Evolutionary conservation across 805 yeast genomes (phyloP), one percentile per base, ranked within the genome.

Genomic region (Suhomyces sp.): DNA sequence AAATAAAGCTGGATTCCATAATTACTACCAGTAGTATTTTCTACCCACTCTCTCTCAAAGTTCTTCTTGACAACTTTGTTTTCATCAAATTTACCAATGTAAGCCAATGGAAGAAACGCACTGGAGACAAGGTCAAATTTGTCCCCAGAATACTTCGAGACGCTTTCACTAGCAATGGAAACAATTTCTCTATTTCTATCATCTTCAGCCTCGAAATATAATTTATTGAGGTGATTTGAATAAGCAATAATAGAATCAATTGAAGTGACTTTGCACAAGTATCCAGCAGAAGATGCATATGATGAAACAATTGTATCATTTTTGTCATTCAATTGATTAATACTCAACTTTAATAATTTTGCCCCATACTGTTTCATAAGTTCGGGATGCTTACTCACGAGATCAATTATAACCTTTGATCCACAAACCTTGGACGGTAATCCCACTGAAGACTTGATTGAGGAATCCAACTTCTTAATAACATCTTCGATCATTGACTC

Each of bases 361-460:
- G 81, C 87, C 9, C 86, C 83, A 49, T 75, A 75, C 0, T 77
- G 65, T 38, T 65, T 60, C 2, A 61, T 48, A 12, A 73, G 43
- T 23, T 63, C 62, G 13, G 62, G 55, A 47, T 83, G 80, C 42
- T 81, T 74, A 8, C 77, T 63, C 0, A 84, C 74, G 30, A 88
- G 55, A 13, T 77, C 71, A 6, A 82, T 86, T 8, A 90, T 56
- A 0, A 88, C 81, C 42, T 79, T 74, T 4, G 95, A 77, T 0
- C 91, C 88, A 16, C 90, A 87, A 0, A 85, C 88, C 51, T 91
- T 88, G 0, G 97, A 87, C 0, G 98, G 97, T 10, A 93, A 65
- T 0, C 98, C 98, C 14, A 90, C 85, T 0, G 95, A 76, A 37
- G 68, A 73, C 41, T 79, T 78, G 6, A 86, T 75, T 2, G 87